Evolutionary conservation across 805 yeast species (phyloP).

Genomic region (Hanseniaspora guilliermondii): DNA sequence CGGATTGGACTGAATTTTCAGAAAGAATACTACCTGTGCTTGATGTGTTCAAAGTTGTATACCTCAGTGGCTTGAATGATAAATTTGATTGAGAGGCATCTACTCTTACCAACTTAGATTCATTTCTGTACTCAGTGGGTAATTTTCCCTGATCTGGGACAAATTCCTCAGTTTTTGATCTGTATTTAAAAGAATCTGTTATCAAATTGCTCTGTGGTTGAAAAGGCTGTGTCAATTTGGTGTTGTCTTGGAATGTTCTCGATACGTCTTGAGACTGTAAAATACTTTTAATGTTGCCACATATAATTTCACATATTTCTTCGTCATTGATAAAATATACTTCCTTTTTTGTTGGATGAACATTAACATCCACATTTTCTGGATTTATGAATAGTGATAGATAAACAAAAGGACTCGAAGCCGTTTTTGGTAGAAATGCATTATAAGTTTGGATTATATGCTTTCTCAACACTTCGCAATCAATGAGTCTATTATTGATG

Average conservation of each 20-base stretch:
- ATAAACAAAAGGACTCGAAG: slow-evolving; percentile 59
- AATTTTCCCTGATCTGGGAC: not conserved
- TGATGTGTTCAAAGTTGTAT: not conserved
- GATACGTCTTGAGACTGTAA: slow-evolving; percentile 52
- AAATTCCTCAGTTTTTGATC: not conserved
- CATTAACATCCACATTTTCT: slow-evolving; percentile 71
- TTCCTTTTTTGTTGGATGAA: slow-evolving; percentile 91
- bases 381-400: slow-evolving; percentile 57
- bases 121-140: slow-evolving; percentile 22
- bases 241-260: slow-evolving; percentile 45
- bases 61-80: slow-evolving; percentile 4
- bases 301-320: slow-evolving; percentile 59
- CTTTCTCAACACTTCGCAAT: slow-evolving; percentile 66
- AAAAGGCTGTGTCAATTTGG: slow-evolving; percentile 35
- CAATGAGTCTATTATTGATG: slow-evolving; percentile 71
- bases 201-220: not conserved
- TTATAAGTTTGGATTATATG: slow-evolving; percentile 53
- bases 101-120: slow-evolving; percentile 26
- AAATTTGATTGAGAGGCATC: slow-evolving; percentile 21
- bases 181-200: not conserved
- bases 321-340: slow-evolving; percentile 77
- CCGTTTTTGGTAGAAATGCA: slow-evolving; percentile 62
- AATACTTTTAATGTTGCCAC: slow-evolving; percentile 36
- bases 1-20: not conserved
- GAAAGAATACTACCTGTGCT: not conserved